A percentile compares a stretch with the other conserved stretches of the same genome.
Evolutionary conservation across 192 early-diverging fungal species (phyloP).

Genomic region (Coemansia pectinata): DNA sequence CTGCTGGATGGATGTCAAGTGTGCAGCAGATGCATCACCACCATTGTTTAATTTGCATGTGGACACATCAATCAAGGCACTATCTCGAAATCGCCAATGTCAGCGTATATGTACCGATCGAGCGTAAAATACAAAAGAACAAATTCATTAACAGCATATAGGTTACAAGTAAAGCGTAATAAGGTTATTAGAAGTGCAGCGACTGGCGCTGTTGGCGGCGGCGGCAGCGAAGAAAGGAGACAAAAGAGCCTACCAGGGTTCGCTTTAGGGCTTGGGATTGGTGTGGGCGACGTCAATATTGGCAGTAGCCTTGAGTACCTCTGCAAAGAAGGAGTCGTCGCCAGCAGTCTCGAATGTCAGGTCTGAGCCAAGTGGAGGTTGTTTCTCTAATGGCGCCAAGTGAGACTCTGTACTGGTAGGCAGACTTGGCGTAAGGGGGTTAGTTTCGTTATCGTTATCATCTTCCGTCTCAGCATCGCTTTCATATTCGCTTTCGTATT

Average conservation of each 20-base stretch:
- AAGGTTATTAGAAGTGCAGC: background rate
- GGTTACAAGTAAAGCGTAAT: background rate
- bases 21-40: background rate
- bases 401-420: background rate
- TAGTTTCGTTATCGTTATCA: background rate
- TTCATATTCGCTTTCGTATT: background rate
- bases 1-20: background rate
- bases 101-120: too few species aligned
- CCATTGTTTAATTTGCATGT: background rate
- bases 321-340: constrained; percentile 27
- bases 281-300: background rate
- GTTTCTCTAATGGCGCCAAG: background rate
- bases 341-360: constrained; percentile 5
- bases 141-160: background rate
- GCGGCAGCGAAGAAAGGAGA: too few species aligned
- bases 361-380: background rate
- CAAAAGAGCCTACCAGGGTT: background rate
- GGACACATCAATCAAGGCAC: background rate
- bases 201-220: background rate
- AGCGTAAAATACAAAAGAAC: background rate
- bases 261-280: background rate
- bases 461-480: background rate
- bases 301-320: constrained; percentile 11
- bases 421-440: background rate
- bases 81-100: background rate